Evolutionary conservation across 345 rosid genomes (phyloP).

Genomic region (Diplotaxis tenuifolia): DNA sequence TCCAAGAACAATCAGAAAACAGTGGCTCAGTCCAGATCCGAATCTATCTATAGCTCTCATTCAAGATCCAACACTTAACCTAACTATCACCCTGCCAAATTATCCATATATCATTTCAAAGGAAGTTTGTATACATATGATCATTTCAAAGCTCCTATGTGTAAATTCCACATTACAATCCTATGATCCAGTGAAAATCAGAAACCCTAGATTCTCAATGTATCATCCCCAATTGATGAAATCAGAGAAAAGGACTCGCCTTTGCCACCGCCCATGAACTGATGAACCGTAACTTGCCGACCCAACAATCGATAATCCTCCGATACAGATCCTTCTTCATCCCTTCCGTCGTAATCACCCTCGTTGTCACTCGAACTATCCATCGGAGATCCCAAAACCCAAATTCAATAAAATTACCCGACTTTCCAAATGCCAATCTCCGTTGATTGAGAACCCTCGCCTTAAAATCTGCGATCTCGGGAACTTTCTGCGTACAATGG

Average conservation of each 20-base stretch:
- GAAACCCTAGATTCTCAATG: constrained; percentile 18
- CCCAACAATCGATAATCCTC: constrained; percentile 39
- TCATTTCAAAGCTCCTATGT: background rate
- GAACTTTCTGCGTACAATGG: background rate
- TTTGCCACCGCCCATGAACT: constrained; percentile 54
- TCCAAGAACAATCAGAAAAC: background rate
- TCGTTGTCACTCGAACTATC: constrained; percentile 37
- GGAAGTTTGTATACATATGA: background rate
- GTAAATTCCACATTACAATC: background rate
- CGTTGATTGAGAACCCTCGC: background rate
- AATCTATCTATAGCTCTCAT: background rate
- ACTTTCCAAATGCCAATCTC: background rate
- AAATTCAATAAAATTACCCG: background rate
- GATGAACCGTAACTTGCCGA: constrained; percentile 42
- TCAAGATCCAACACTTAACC: constrained; percentile 15
- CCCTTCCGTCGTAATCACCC: constrained; percentile 34
- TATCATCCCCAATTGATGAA: background rate
- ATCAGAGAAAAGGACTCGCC: constrained; percentile 14
- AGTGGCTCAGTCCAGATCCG: background rate
- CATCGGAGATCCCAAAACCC: constrained; percentile 23
- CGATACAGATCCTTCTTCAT: constrained; percentile 26
- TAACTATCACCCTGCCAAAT: constrained; percentile 17
- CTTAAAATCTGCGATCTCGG: constrained; percentile 17
- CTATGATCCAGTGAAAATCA: background rate
- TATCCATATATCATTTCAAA: background rate